These are phyloP conservation scores for Venturia effusa DNA, from an alignment of 2,329 filamentous ascomycete species.

Conservation along the genomic window DNA sequence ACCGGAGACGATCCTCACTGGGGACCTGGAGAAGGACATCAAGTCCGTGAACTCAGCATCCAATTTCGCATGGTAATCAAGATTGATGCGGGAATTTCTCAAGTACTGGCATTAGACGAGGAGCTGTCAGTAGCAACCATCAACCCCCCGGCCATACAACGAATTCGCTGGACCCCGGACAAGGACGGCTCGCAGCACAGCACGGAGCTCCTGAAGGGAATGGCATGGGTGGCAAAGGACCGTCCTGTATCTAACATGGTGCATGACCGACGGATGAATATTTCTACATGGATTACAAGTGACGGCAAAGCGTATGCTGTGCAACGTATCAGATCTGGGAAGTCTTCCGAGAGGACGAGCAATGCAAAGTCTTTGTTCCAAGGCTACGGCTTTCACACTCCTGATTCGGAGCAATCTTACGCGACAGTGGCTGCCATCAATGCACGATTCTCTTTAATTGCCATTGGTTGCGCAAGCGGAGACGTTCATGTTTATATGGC, in stretches of 20 bases:
- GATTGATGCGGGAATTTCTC: constrained; percentile 88
- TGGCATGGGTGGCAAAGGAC: constrained; percentile 76
- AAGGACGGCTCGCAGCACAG: constrained; percentile 72
- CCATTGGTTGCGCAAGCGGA: constrained; percentile 71
- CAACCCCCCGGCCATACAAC: constrained; percentile 90
- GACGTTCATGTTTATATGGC: constrained; percentile 83
- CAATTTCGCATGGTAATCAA: constrained; percentile 97
- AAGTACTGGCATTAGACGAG: constrained; percentile 78
- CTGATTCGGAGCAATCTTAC: constrained; percentile 46
- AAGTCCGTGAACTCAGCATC: constrained; percentile 76
- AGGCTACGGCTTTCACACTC: constrained; percentile 81
- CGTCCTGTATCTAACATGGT: constrained; percentile 72
- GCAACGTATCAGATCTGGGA: constrained; percentile 43
- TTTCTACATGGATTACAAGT: constrained; percentile 82
- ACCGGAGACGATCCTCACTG: constrained; percentile 22
- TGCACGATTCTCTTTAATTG: constrained; percentile 86
- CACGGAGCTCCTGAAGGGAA: constrained; percentile 79
- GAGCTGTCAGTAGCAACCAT: constrained; percentile 85
- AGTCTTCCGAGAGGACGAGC: background rate
- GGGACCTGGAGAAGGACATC: constrained; percentile 71
- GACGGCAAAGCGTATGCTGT: constrained; percentile 87
- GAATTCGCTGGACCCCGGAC: constrained; percentile 88
- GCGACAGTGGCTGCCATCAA: constrained; percentile 77
- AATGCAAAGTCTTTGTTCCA: constrained; percentile 50
- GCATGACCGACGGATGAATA: constrained; percentile 90